Base-by-base conservation (phyloP, 2,329 filamentous ascomycete species). In the Aspergillus amoenus region DNA sequence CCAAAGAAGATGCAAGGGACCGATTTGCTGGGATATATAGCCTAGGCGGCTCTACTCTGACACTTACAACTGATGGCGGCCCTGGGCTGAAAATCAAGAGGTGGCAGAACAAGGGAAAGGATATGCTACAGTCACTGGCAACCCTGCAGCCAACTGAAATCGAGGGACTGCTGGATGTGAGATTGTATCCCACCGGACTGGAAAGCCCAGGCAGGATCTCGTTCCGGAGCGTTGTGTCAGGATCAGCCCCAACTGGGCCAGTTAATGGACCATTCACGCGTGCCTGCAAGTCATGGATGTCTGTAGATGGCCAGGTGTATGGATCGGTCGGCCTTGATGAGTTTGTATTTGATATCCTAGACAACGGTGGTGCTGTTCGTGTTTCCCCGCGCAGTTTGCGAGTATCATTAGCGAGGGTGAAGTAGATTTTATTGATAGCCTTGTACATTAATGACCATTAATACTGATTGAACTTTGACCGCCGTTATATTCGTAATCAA, bases 101-200 rank as follows among this genome's bases (percentile, higher is more conserved):
- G 8, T 69, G 67, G 67, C 57, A 55, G 4, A 66, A 50, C 51
- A 60, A 68, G 27, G 60, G 57, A 1, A 60, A 50, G 2, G 47
- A 68, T 30, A 63, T 69, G 57, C 42, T 67, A 5, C 21, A 57
- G 5, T 51, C 59, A 3, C 12, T 65, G 3, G 52, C 57, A 30
- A n/a, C 21, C 1, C 15, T 68, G 15, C n/a, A 43, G 40, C 8
- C 52, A 12, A 37, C 48, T n/a, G 8, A 22, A 3, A 6, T 24
- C 1, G 30, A 55, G 2, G 27, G 21, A 2, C 52, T 63, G 52
- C 47, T 68, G 2, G 60, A 57, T 32, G 59, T 67, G 24, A 68
- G 65, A 3, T 43, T 66, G n/a, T 68, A 69, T 50, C 66, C 63
- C 3, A 68, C 61, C 13, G 64, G 63, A 3, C 63, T 69, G 3